Conservation (phyloP, 768 basidiomycete species). For the Leccinum arenicola region DNA sequence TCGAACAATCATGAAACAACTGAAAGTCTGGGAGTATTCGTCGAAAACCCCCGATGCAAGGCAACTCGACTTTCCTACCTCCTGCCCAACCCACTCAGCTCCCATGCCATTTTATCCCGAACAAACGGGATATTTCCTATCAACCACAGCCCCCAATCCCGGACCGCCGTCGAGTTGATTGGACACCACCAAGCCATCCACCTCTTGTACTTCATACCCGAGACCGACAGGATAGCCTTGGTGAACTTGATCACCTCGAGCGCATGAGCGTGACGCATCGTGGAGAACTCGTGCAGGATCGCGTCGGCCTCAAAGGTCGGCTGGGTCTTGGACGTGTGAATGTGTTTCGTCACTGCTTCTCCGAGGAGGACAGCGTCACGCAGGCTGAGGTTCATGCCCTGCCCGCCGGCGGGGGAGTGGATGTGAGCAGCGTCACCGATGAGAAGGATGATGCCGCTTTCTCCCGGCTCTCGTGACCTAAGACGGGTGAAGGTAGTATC, state of each 20-base stretch:
- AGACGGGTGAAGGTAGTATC: constrained; percentile 35
- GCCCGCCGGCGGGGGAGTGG: constrained; percentile 45
- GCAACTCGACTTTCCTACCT: not conserved
- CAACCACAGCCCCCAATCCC: constrained; percentile 19
- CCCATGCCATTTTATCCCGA: constrained; percentile 13
- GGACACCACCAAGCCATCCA: constrained; percentile 20
- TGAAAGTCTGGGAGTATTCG: too few relatives aligned
- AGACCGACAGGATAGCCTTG: constrained; percentile 31
- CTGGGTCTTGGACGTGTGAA: constrained; percentile 9
- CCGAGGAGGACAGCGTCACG: constrained; percentile 47
- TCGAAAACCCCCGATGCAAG: too few relatives aligned
- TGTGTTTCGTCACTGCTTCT: constrained; percentile 36
- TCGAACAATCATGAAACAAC: too few relatives aligned
- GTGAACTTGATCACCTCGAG: too few relatives aligned
- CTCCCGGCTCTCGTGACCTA: not conserved
- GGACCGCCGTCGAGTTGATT: constrained; percentile 19
- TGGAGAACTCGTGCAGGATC: constrained; percentile 24
- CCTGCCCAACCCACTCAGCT: constrained; percentile 19
- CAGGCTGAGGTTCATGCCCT: constrained; percentile 55
- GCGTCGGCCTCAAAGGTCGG: constrained; percentile 21
- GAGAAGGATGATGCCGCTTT: too few relatives aligned
- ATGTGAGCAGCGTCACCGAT: too few relatives aligned
- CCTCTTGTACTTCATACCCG: constrained; percentile 17
- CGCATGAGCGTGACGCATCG: too few relatives aligned
- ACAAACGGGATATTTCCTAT: constrained; percentile 15